Evolutionary conservation across 2,329 filamentous ascomycete species (phyloP).

Genomic region (Trichoderma oligosporum): DNA sequence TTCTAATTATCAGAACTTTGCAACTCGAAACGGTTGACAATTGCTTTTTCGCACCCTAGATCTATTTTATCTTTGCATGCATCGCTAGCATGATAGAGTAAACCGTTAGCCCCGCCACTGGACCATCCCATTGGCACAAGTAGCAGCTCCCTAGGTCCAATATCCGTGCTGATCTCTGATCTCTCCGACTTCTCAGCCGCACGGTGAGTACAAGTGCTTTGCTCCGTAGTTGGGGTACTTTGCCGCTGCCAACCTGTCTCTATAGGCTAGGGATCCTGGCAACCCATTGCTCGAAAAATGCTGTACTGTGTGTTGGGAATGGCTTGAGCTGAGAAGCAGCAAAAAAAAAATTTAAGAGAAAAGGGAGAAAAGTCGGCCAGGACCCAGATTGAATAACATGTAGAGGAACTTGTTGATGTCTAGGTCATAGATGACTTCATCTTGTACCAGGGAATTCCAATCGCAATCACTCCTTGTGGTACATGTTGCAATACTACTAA

Average conservation of each 20-base stretch:
- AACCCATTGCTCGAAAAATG: no score
- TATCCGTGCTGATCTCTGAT: constrained; percentile 11
- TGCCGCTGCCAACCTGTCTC: no score
- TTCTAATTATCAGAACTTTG: not conserved
- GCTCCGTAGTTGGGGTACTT: no score
- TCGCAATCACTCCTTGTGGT: no score
- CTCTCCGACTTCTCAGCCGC: constrained; percentile 3
- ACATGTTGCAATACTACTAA: no score
- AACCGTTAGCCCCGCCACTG: constrained; percentile 8
- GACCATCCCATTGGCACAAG: constrained; percentile 7
- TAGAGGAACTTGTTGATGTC: constrained; percentile 6
- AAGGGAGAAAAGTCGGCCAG: no score
- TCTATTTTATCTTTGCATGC: constrained; percentile 3
- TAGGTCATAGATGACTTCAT: not conserved
- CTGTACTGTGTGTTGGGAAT: no score
- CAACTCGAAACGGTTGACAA: not conserved
- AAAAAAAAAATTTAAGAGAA: no score
- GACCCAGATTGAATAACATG: constrained; percentile 4
- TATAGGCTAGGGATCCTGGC: no score
- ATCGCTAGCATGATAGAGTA: constrained; percentile 7
- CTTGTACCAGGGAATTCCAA: not conserved
- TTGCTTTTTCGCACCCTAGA: not conserved
- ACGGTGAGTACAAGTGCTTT: no score
- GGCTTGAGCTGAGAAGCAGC: no score
- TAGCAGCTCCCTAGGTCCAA: not conserved